These are phyloP conservation scores for Trichothecium roseum DNA, from an alignment of 2,329 filamentous ascomycete genomes.

Conservation along the genomic window DNA sequence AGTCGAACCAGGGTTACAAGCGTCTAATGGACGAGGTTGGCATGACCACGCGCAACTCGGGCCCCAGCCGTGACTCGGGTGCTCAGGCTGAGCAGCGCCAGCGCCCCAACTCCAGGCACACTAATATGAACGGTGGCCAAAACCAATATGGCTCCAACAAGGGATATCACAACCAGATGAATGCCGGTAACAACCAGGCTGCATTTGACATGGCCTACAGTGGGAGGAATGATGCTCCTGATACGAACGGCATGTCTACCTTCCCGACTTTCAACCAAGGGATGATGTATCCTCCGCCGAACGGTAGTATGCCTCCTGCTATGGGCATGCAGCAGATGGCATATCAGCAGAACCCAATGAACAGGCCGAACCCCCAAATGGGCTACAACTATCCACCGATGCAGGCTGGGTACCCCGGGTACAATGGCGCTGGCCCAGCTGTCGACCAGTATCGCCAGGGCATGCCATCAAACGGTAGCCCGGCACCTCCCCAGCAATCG, in stretches of 20 bases:
- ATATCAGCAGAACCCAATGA: conserved; percentile 49
- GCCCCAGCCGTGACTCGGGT: conserved; percentile 23
- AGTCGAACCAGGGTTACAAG: conserved; percentile 94
- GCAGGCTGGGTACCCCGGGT: conserved; percentile 45
- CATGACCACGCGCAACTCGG: conserved; percentile 55
- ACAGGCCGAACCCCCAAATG: conserved; percentile 40
- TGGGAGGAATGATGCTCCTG: conserved; percentile 40
- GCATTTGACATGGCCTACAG: conserved; percentile 43
- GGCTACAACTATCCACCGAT: conserved; percentile 47
- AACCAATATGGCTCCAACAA: conserved; percentile 27
- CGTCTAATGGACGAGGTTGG: conserved; percentile 98
- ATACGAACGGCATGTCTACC: conserved; percentile 34
- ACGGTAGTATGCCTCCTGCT: conserved; percentile 32
- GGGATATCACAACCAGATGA: conserved; percentile 44
- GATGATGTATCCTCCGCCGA: conserved; percentile 38
- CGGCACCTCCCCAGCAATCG: conserved; percentile 33
- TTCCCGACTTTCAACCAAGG: conserved; percentile 42
- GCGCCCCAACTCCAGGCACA: conserved; percentile 46
- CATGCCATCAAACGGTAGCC: conserved; percentile 38
- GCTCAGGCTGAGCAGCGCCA: conserved; percentile 38
- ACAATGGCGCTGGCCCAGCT: conserved; percentile 33
- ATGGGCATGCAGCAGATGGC: conserved; percentile 41
- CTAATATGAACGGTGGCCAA: conserved; percentile 33
- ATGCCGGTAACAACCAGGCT: conserved; percentile 24
- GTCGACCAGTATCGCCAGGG: conserved; percentile 48